Percentiles rank a stretch among this genome's conserved stretches.
These are phyloP conservation scores for Hansfordia pulvinata DNA, from an alignment of 2,329 filamentous ascomycete species.

Conservation along the genomic window DNA sequence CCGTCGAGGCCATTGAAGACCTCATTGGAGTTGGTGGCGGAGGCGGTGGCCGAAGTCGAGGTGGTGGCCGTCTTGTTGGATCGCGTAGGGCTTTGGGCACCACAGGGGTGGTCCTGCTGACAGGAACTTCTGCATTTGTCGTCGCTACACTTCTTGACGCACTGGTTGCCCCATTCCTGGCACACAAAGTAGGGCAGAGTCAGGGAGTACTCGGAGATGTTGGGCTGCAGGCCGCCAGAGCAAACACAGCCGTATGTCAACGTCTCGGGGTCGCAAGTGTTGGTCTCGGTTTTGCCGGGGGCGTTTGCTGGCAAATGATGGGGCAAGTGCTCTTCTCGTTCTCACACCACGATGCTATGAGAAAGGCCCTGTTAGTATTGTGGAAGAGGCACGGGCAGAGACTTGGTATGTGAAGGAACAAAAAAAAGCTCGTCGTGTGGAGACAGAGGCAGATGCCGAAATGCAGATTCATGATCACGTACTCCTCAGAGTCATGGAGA, in stretches of 20 bases:
- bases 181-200: slow-evolving; percentile 71
- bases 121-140: slow-evolving; percentile 47
- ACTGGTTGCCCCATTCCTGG: slow-evolving; percentile 57
- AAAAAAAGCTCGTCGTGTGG: too few relatives aligned
- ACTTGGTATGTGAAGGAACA: too few relatives aligned
- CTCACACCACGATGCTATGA: slow-evolving; percentile 45
- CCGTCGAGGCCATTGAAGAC: slow-evolving; percentile 23
- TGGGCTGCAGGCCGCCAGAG: slow-evolving; percentile 50
- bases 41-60: slow-evolving; percentile 22
- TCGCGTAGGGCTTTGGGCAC: slow-evolving; percentile 49
- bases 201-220: slow-evolving; percentile 63
- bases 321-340: slow-evolving; percentile 53
- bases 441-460: too few relatives aligned
- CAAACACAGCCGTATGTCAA: slow-evolving; percentile 65
- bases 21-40: slow-evolving; percentile 16
- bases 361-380: slow-evolving; percentile 1
- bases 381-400: slow-evolving; percentile 5
- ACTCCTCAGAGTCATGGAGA: slow-evolving; percentile 39
- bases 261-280: slow-evolving; percentile 50
- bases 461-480: too few relatives aligned
- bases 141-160: slow-evolving; percentile 45
- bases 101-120: slow-evolving; percentile 56
- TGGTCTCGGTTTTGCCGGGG: slow-evolving; percentile 37
- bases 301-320: slow-evolving; percentile 54
- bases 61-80: slow-evolving; percentile 40